Evolutionary conservation across 257 asterid genomes (phyloP), one percentile per base, ranked within the genome.

Genomic region (Solanum dulcamara): DNA sequence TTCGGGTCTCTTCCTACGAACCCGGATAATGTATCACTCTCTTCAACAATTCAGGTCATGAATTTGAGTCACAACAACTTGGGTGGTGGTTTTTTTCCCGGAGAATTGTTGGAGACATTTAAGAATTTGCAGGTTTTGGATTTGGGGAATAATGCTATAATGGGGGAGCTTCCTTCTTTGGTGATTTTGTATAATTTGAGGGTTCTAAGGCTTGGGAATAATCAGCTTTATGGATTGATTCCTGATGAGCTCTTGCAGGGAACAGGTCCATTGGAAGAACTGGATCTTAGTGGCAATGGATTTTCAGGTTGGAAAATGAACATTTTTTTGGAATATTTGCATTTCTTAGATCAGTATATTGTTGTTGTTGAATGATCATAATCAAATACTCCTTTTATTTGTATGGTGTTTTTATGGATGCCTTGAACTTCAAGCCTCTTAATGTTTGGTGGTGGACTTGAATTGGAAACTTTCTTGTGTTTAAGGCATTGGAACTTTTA

Each of bases 221-320:
- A 95, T 89, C 91, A 89, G 91, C 88, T 95, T 28, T 88, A 37
- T 38, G 98, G 98, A 64, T 77, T 92, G 50, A 79, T 95, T 28
- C 97, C 98, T 0, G 88, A 12, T 70, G 96, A 91, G 84, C 89
- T 95, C 66, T 87, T 95, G 89, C 93, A 92, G 86, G 96, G 95
- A n/a, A 90, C 55, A 38, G 87, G 89, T 37, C 95, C 93, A 9
- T 91, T 95, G 91, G 87, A 60, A 83, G 97, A 94, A 87, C 88
- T 95, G 89, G 98, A 95, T 92, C 98, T 95, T 90, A 91, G 93
- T 84, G 87, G 89, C 77, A 95, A 95, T 87, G 94, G 93, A 80
- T 90, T 95, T 90, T 94, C 95, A 33, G 98, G 98, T 94, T 88
- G 91, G 89, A 50, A 62, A 86, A 81, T 70, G 86, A 77, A 80